These are phyloP conservation scores for Zygnema cylindricum DNA, from an alignment of 139 green algal genomes.

Conservation along the genomic window DNA sequence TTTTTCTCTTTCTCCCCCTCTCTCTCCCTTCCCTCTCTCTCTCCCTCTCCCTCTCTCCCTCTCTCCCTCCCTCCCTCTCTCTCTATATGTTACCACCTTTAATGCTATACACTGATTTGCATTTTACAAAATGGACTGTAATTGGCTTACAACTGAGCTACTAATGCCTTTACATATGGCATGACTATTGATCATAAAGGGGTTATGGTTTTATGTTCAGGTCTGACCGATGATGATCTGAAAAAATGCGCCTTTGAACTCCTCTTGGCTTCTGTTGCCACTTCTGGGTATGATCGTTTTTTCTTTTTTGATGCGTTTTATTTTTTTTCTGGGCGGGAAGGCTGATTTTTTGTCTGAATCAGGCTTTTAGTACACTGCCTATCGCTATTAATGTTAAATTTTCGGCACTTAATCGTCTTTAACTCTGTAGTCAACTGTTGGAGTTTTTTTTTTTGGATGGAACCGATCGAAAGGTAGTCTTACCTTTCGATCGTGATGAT, in stretches of 20 bases:
- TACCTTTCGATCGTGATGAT: too few relatives aligned
- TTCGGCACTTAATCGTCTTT: too few relatives aligned
- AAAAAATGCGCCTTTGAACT: background rate
- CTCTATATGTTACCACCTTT: background rate
- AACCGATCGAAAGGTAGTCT: too few relatives aligned
- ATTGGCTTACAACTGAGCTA: too few relatives aligned
- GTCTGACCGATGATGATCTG: constrained; percentile 18
- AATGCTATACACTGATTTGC: background rate
- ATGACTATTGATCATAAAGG: too few relatives aligned
- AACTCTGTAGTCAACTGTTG: too few relatives aligned
- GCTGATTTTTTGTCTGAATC: too few relatives aligned
- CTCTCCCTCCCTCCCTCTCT: background rate
- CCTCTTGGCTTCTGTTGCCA: constrained; percentile 9
- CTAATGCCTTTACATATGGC: too few relatives aligned
- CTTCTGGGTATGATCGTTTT: background rate
- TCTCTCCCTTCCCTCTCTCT: background rate
- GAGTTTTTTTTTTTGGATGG: too few relatives aligned
- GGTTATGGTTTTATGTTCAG: background rate
- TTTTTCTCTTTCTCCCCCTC: background rate
- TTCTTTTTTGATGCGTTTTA: background rate
- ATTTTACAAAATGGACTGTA: background rate
- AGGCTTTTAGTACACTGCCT: too few relatives aligned
- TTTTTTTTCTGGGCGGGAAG: too few relatives aligned
- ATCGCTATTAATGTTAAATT: too few relatives aligned
- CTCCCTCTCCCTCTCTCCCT: background rate